phyloP scores from a whole-genome alignment of 345 rosid genomes.

The Rhodomyrtus tomentosa region DNA sequence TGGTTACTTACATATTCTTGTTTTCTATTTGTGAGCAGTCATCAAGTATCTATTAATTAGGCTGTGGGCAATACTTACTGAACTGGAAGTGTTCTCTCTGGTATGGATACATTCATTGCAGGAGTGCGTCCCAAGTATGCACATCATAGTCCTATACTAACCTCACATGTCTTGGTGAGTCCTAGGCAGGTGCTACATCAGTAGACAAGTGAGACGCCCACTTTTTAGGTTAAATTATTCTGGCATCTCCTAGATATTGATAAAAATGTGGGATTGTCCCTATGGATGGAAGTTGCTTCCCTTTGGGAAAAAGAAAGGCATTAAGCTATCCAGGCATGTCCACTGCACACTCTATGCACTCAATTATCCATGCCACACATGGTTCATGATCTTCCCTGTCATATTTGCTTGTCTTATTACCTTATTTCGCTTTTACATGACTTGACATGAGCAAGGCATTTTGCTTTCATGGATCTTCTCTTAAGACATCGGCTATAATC shows the following conservation, averaged over 20 bases:
- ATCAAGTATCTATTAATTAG: background rate
- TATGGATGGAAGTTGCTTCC: background rate
- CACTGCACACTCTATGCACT: background rate
- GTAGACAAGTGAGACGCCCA: background rate
- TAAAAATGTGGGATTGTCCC: background rate
- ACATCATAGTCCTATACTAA: background rate
- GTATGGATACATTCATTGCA: background rate
- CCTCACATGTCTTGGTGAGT: background rate
- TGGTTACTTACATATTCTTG: background rate
- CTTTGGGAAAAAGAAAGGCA: background rate
- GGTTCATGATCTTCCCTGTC: background rate
- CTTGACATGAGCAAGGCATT: background rate
- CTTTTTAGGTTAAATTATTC: background rate
- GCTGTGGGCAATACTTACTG: background rate
- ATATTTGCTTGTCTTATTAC: background rate
- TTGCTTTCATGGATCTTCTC: background rate
- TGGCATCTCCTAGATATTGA: background rate
- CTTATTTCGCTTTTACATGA: background rate
- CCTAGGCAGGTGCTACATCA: background rate
- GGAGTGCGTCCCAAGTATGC: background rate
- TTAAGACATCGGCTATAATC: background rate
- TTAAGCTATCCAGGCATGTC: background rate
- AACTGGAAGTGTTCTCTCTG: background rate
- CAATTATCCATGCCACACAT: background rate
- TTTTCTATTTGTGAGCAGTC: background rate